Evolutionary conservation across 805 yeast species (phyloP).

Genomic region (Lachancea sp.): DNA sequence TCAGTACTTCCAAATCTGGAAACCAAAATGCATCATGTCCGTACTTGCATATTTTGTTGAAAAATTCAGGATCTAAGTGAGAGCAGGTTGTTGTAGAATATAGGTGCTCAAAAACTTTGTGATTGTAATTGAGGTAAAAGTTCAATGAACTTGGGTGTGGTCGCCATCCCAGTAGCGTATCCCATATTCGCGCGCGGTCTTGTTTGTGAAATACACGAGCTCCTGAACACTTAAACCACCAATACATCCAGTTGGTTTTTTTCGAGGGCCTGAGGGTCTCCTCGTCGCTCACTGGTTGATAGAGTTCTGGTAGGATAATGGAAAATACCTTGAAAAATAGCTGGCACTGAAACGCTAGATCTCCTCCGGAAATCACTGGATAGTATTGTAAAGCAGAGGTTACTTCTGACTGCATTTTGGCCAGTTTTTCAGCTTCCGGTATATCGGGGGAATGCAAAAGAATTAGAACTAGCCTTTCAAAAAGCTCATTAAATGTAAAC

Average conservation of each 20-base stretch:
- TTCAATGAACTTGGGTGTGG: slow-evolving; percentile 32
- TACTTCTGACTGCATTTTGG: slow-evolving; percentile 10
- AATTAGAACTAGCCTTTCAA: slow-evolving; percentile 69
- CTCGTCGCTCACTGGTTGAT: slow-evolving; percentile 72
- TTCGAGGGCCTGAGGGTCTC: slow-evolving; percentile 54
- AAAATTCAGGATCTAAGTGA: slow-evolving; percentile 3
- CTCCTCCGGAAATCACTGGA: slow-evolving; percentile 33
- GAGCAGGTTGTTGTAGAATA: slow-evolving; percentile 14
- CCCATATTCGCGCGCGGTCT: slow-evolving; percentile 90
- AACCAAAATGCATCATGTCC: slow-evolving; percentile 34
- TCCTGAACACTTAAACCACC: slow-evolving; percentile 94
- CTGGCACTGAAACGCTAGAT: slow-evolving; percentile 31
- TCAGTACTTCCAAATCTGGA: slow-evolving; percentile 30
- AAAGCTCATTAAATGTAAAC: slow-evolving; percentile 52
- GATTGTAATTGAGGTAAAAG: slow-evolving; percentile 32
- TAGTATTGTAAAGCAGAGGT: slow-evolving; percentile 20
- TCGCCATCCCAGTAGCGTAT: slow-evolving; percentile 74
- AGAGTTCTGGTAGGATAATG: slow-evolving; percentile 68
- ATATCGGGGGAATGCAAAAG: slow-evolving; percentile 65
- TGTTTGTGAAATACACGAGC: slow-evolving; percentile 73
- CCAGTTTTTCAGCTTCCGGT: slow-evolving; percentile 21
- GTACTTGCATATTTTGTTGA: slow-evolving; percentile 13
- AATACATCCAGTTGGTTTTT: slow-evolving; percentile 79
- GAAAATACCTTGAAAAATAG: slow-evolving; percentile 51
- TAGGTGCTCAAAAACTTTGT: slow-evolving; percentile 27